Base-by-base conservation (phyloP, 495 filamentous ascomycete species). In the Penicillium malachiteum region DNA sequence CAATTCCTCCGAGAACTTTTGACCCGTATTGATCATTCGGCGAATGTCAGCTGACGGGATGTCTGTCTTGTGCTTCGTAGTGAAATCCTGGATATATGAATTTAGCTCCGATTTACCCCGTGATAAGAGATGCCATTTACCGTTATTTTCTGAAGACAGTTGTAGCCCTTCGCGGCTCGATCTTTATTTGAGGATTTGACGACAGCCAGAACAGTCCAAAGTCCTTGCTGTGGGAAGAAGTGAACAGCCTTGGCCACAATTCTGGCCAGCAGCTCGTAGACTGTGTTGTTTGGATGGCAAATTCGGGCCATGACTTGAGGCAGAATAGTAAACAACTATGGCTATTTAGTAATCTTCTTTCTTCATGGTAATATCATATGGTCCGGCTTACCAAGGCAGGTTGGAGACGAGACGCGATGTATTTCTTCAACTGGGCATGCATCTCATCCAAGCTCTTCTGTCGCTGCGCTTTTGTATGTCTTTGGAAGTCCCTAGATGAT, bases 261-360 rank as follows among this genome's bases (percentile, higher is more conserved):
- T 18, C 77, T 78, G 47, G 87, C 79, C 34, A 99, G 78, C 11
- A 89, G 68, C 44, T 83, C 80, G 68, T 87, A 92, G 14, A 96
- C 89, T 9, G 85, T 81, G 17, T 58, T 61, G 68, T 96, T 89
- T 0, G 89, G 83, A 73, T 97, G 93, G 42, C 87, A 88, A 47
- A 99, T 97, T 30, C 94, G 83, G 40, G 92, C 91, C 50, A 97
- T 85, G 39, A 97, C 86, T 71, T 99, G 94, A 31, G 93, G 86
- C 13, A 99, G 77, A 11, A 92, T 90, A 1, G 93, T 96, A 69
- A 96, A 97, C 63, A 95, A 91, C 66, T 81, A 49, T 31, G 18
- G 33, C 7, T 42, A 42, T 75, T 26, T 47, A 75, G 59, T 34
- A n/a, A 26, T 26, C 21, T 54, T 30, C 17, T 44, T 11, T 18